Conservation (phyloP, 768 basidiomycete genomes). For the Lentinula boryana region DNA sequence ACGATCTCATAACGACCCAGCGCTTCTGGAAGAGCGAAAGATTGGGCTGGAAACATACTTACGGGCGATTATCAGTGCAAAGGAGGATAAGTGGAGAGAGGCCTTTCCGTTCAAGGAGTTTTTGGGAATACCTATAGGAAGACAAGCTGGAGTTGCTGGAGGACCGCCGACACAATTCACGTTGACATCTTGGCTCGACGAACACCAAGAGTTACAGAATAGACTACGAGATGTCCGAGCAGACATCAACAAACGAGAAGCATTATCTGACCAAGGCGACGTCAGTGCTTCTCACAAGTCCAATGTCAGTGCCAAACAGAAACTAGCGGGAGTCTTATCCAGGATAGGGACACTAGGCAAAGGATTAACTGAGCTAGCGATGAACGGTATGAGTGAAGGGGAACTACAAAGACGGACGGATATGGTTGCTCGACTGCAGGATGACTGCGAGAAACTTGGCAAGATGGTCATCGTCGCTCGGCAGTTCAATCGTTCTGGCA, state of each 20-base stretch:
- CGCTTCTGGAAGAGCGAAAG: constrained; percentile 72
- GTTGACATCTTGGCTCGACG: constrained; percentile 82
- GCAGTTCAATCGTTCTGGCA: constrained; percentile 36
- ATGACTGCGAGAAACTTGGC: constrained; percentile 85
- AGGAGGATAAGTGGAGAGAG: constrained; percentile 81
- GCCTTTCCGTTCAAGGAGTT: constrained; percentile 78
- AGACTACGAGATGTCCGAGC: constrained; percentile 79
- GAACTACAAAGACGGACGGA: constrained; percentile 87
- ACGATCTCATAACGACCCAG: constrained; percentile 49
- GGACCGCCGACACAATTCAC: constrained; percentile 53
- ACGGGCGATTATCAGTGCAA: constrained; percentile 76
- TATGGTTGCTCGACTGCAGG: constrained; percentile 82
- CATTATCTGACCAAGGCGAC: constrained; percentile 72
- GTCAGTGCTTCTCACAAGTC: constrained; percentile 67
- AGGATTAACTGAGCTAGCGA: constrained; percentile 59
- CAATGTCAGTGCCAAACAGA: constrained; percentile 82
- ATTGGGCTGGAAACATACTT: constrained; percentile 78
- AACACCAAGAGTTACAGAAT: constrained; percentile 73
- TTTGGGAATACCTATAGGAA: constrained; percentile 73
- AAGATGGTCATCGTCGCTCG: constrained; percentile 79
- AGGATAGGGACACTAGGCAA: constrained; percentile 68
- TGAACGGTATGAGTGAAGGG: constrained; percentile 81
- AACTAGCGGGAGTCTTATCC: constrained; percentile 70
- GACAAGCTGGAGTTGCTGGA: constrained; percentile 29
- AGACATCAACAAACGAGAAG: constrained; percentile 82